Evolutionary conservation across 2,329 filamentous ascomycete species (phyloP).

Genomic region (Talaromyces sp.): DNA sequence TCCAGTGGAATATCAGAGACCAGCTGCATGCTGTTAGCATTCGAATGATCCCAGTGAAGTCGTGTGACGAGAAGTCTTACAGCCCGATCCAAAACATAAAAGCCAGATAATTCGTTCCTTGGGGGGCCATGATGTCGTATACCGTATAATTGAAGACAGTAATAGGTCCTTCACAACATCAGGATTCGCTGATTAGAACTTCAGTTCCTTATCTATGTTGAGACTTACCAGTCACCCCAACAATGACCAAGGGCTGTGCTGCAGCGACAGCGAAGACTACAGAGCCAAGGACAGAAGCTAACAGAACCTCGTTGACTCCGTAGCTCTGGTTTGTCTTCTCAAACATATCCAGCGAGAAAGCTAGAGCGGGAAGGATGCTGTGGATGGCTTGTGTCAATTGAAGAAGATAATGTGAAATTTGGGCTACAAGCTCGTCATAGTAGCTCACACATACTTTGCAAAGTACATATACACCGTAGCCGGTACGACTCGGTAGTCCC

Average conservation of each 20-base stretch:
- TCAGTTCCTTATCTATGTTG: neutral
- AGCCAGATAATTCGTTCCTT: slow-evolving; percentile 74
- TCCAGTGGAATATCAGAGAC: slow-evolving; percentile 80
- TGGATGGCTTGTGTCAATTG: neutral
- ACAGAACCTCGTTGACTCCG: slow-evolving; percentile 86
- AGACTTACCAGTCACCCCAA: slow-evolving; percentile 70
- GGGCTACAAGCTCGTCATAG: neutral
- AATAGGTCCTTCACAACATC: slow-evolving; percentile 60
- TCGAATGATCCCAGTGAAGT: neutral
- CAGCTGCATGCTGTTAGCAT: slow-evolving; percentile 51
- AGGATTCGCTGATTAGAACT: slow-evolving; percentile 14
- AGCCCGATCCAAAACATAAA: slow-evolving; percentile 93
- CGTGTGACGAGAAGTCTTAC: slow-evolving; percentile 33
- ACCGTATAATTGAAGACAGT: slow-evolving; percentile 94
- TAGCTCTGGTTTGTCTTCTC: slow-evolving; percentile 79
- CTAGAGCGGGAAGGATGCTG: slow-evolving; percentile 80
- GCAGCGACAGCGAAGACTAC: slow-evolving; percentile 77
- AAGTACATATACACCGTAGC: slow-evolving; percentile 94
- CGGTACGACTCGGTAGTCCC: slow-evolving; percentile 84
- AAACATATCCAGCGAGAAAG: slow-evolving; percentile 92
- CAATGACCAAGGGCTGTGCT: slow-evolving; percentile 82
- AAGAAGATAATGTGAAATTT: neutral
- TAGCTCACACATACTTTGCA: slow-evolving; percentile 65
- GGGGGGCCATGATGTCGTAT: slow-evolving; percentile 77
- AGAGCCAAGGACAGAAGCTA: slow-evolving; percentile 76